These are phyloP conservation scores for Stachybotrys chlorohalonatus DNA, from an alignment of 2,329 filamentous ascomycete species.

Conservation along the genomic window DNA sequence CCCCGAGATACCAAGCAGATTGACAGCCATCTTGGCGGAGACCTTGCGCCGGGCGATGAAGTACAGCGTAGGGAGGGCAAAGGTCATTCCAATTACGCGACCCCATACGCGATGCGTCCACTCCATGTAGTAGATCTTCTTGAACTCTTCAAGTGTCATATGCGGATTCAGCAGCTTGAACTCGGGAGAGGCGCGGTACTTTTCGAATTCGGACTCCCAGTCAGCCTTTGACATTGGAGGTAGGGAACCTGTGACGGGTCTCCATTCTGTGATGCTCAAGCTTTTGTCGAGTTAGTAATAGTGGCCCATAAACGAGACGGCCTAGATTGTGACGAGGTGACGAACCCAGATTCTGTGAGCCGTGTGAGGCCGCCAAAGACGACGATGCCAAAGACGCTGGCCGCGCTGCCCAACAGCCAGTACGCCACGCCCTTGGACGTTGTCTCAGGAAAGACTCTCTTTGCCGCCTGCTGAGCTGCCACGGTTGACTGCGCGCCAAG, in stretches of 20 bases:
- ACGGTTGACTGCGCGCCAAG: slow-evolving; percentile 11
- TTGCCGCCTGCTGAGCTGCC: slow-evolving; percentile 14
- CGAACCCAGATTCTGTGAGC: slow-evolving; percentile 89
- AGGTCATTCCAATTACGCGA: slow-evolving; percentile 79
- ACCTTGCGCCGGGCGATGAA: slow-evolving; percentile 77
- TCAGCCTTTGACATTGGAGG: slow-evolving; percentile 70
- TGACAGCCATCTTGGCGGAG: slow-evolving; percentile 65
- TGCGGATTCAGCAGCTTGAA: slow-evolving; percentile 85
- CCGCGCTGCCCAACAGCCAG: slow-evolving; percentile 87
- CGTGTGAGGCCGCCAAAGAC: slow-evolving; percentile 89
- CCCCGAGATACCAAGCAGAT: slow-evolving; percentile 72
- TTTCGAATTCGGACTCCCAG: slow-evolving; percentile 89
- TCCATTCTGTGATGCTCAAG: slow-evolving; percentile 98
- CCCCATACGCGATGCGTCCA: slow-evolving; percentile 96
- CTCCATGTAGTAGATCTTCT: slow-evolving; percentile 99
- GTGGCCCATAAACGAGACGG: neutral
- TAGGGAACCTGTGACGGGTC: slow-evolving; percentile 84
- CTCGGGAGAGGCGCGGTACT: slow-evolving; percentile 88
- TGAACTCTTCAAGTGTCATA: slow-evolving; percentile 91
- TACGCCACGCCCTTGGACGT: slow-evolving; percentile 74
- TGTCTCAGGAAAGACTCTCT: slow-evolving; percentile 45
- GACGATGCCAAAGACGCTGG: slow-evolving; percentile 93
- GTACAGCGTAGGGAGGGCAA: slow-evolving; percentile 80
- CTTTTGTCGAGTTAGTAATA: slow-evolving; percentile 31
- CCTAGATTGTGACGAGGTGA: neutral